A percentile compares a stretch with the other conserved stretches of the same genome.
Evolutionary conservation across 2,329 filamentous ascomycete genomes (phyloP).

Genomic region (Cladosporium velox): DNA sequence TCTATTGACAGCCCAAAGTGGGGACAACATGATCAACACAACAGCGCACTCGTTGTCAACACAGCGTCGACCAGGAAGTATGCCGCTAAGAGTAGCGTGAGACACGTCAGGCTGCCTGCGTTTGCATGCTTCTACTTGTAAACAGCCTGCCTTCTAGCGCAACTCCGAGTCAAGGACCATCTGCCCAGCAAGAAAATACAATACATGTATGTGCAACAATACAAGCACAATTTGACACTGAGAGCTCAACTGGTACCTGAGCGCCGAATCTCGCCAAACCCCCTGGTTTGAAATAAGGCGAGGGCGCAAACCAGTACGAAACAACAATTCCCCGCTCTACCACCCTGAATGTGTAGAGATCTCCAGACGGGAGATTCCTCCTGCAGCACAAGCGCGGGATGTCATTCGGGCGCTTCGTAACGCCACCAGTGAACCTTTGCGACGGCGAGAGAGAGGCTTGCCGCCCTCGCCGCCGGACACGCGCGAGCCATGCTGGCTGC

Average conservation of each 20-base stretch:
- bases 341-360: conserved; percentile 2
- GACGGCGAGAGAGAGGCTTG: conserved; percentile 2
- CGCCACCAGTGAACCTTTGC: conserved; percentile 3
- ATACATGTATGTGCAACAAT: no score
- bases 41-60: background rate
- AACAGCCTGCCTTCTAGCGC: background rate
- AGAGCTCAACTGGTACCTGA: background rate
- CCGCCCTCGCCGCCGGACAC: conserved; percentile 2
- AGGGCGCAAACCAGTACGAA: background rate
- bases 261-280: background rate
- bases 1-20: background rate
- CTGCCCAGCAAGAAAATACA: background rate
- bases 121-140: background rate
- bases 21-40: background rate
- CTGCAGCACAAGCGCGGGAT: conserved; percentile 9
- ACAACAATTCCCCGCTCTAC: background rate
- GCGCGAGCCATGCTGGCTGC: conserved; percentile 1
- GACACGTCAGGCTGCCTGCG: conserved; percentile 8
- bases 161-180: background rate
- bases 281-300: background rate
- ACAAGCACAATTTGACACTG: background rate
- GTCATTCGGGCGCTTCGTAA: conserved; percentile 7
- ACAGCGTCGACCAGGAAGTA: background rate
- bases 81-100: background rate
- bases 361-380: conserved; percentile 9